Conservation (phyloP, 2,329 filamentous ascomycete species). For the Coniella vitis region DNA sequence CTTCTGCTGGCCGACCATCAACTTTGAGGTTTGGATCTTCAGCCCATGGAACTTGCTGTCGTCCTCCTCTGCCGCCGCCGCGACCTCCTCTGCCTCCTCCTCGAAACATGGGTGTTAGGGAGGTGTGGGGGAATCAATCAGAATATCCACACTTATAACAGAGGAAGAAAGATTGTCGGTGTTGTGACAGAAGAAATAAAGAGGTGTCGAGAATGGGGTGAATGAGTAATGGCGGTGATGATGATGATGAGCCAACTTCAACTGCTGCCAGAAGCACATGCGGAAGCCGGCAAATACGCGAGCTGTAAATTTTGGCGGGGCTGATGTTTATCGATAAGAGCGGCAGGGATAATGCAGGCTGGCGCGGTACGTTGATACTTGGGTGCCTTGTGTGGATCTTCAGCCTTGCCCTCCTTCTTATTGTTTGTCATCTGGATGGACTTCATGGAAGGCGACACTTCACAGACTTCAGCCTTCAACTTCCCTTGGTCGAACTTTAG, state of each 20-base stretch:
- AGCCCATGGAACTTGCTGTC: constrained; percentile 45
- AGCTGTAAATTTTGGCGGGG: constrained; percentile 15
- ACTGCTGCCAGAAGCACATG: not conserved
- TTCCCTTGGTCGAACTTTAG: too few relatives aligned
- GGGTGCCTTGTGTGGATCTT: not conserved
- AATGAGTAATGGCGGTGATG: too few relatives aligned
- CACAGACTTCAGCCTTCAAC: too few relatives aligned
- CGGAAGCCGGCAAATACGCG: not conserved
- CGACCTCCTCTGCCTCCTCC: constrained; percentile 45
- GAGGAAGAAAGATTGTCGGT: too few relatives aligned
- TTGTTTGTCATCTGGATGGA: not conserved
- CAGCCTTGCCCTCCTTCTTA: not conserved
- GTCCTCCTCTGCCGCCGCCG: constrained; percentile 39
- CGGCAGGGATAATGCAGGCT: not conserved
- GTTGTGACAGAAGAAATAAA: too few relatives aligned
- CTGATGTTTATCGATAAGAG: not conserved
- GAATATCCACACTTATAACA: too few relatives aligned
- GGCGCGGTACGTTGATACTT: too few relatives aligned
- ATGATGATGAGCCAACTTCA: not conserved
- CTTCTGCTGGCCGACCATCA: constrained; percentile 50
- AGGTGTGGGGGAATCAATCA: too few relatives aligned
- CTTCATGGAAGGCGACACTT: too few relatives aligned
- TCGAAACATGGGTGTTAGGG: constrained; percentile 41
- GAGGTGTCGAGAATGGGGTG: too few relatives aligned
- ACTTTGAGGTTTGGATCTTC: constrained; percentile 43